Conservation (phyloP, 2,329 filamentous ascomycete species). For the Waltergamsia citrina region DNA sequence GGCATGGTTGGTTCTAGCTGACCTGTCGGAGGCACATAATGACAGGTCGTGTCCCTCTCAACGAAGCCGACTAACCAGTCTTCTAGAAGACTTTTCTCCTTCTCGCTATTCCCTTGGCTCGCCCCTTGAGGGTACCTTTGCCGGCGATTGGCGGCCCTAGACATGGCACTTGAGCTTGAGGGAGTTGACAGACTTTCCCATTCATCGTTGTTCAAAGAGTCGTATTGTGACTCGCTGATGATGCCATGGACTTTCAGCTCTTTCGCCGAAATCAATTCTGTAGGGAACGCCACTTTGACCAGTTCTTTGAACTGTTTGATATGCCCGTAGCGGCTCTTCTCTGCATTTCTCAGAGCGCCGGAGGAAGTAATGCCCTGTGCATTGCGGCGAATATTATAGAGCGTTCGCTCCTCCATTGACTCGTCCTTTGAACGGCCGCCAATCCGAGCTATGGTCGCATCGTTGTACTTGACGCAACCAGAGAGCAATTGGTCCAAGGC, state of each 20-base stretch:
- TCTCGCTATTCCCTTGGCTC: no score
- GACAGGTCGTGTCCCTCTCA: neutral
- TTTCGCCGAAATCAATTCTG: neutral
- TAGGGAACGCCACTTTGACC: neutral
- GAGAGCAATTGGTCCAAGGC: slow-evolving; percentile 74
- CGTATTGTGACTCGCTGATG: neutral
- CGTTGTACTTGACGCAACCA: slow-evolving; percentile 43
- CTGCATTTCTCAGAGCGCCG: neutral
- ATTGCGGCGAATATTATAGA: slow-evolving; percentile 49
- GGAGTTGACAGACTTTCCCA: neutral
- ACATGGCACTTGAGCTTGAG: neutral
- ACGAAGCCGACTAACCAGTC: neutral
- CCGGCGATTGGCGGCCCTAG: no score
- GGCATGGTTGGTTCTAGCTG: neutral
- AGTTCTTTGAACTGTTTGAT: neutral
- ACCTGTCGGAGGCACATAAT: neutral
- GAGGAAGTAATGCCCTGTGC: slow-evolving; percentile 5
- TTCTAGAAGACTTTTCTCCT: neutral
- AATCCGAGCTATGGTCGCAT: slow-evolving; percentile 43
- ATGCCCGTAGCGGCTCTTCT: neutral
- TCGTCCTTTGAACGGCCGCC: slow-evolving; percentile 61
- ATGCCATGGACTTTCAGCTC: slow-evolving; percentile 1
- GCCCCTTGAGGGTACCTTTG: no score
- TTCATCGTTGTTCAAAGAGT: neutral
- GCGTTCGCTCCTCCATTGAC: slow-evolving; percentile 53